These are phyloP conservation scores for Setomelanomma holmii DNA, from an alignment of 2,329 filamentous ascomycete genomes.

Conservation along the genomic window DNA sequence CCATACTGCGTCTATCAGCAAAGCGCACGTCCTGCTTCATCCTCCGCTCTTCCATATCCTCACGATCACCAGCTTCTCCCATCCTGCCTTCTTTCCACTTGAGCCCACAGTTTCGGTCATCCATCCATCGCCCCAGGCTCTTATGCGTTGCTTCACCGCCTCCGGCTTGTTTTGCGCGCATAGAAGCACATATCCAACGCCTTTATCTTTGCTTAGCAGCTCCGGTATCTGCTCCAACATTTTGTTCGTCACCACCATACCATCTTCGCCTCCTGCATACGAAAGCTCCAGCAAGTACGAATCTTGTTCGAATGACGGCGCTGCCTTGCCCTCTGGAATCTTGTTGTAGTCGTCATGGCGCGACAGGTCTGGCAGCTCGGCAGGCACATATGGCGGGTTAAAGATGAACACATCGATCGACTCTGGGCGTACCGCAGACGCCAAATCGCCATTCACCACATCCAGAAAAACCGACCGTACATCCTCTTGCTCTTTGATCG, in stretches of 20 bases:
- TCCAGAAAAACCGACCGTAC: constrained; percentile 63
- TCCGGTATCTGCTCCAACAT: constrained; percentile 73
- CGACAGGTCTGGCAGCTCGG: constrained; percentile 69
- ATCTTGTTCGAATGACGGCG: constrained; percentile 73
- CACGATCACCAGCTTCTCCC: constrained; percentile 92
- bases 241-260: constrained; percentile 91
- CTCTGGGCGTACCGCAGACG: constrained; percentile 63
- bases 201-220: constrained; percentile 67
- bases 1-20: not conserved
- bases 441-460: constrained; percentile 74
- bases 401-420: constrained; percentile 86
- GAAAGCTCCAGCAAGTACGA: constrained; percentile 83
- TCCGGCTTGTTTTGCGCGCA: constrained; percentile 90
- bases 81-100: constrained; percentile 87
- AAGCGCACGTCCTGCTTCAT: constrained; percentile 2
- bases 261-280: constrained; percentile 86
- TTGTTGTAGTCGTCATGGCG: constrained; percentile 43
- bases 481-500: constrained; percentile 49
- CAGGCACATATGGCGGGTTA: constrained; percentile 97
- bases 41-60: constrained; percentile 72
- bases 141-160: constrained; percentile 70
- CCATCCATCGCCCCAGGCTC: constrained; percentile 69
- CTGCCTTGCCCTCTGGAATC: constrained; percentile 24
- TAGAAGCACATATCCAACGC: constrained; percentile 87
- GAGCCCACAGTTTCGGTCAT: constrained; percentile 76